phyloP scores from a whole-genome alignment of 2,329 filamentous ascomycete species.

The Cladosporium colombiae region DNA sequence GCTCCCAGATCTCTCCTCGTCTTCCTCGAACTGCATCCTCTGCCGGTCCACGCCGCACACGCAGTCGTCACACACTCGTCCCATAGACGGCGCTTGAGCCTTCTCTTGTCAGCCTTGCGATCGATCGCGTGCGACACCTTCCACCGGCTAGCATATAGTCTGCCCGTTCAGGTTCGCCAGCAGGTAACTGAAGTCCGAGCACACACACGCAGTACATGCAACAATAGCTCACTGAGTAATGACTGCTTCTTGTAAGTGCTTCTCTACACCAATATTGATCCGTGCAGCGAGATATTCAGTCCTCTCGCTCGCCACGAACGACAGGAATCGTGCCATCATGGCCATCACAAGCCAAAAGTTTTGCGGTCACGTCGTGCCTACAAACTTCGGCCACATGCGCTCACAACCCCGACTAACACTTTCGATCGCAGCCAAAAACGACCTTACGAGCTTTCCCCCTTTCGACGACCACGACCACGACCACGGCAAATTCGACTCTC shows the following conservation, averaged over 20 bases:
- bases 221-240: constrained; percentile 30
- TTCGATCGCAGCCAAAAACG: constrained; percentile 21
- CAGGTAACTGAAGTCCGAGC: constrained; percentile 7
- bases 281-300: not conserved
- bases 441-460: constrained; percentile 38
- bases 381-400: not conserved
- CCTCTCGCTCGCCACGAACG: not conserved
- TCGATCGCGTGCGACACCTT: constrained; percentile 3
- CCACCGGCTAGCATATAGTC: not conserved
- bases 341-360: not conserved
- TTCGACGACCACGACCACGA: constrained; percentile 33
- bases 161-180: constrained; percentile 2
- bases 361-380: not conserved
- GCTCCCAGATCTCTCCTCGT: constrained; percentile 2
- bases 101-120: not conserved
- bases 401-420: constrained; percentile 1
- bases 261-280: not conserved
- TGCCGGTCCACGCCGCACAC: constrained; percentile 7
- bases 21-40: constrained; percentile 9
- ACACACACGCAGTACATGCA: constrained; percentile 27
- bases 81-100: constrained; percentile 3
- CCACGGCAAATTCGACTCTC: constrained; percentile 26
- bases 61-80: constrained; percentile 1
- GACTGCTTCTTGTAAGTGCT: constrained; percentile 33
- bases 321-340: not conserved